These are phyloP conservation scores for Globomyces pollinis-pini DNA, from an alignment of 192 early-diverging fungal species.

Conservation along the genomic window DNA sequence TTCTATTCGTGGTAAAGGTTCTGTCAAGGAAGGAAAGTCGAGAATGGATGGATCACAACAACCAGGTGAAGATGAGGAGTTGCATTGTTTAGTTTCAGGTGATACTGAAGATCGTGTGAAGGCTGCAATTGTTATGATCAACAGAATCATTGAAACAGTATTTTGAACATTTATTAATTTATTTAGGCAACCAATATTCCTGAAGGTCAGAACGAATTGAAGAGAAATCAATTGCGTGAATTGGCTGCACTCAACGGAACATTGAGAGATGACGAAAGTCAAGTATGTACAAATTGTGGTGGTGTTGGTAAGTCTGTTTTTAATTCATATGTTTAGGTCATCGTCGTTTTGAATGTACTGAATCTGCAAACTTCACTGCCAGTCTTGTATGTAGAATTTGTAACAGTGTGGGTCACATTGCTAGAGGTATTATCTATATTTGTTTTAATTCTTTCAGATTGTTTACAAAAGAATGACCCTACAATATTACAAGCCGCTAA, in stretches of 20 bases:
- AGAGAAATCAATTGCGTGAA: slow-evolving; percentile 88
- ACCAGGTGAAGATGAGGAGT: slow-evolving; percentile 58
- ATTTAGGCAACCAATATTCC: slow-evolving; percentile 71
- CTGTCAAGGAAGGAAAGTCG: slow-evolving; percentile 88
- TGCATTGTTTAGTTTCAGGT: slow-evolving; percentile 87
- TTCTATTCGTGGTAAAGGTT: slow-evolving; percentile 91
- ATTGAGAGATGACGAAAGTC: slow-evolving; percentile 88
- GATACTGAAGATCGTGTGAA: slow-evolving; percentile 84
- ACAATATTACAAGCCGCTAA: slow-evolving; percentile 60
- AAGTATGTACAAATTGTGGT: slow-evolving; percentile 93
- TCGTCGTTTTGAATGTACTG: slow-evolving; percentile 85
- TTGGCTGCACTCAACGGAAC: slow-evolving; percentile 95
- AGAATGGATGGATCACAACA: slow-evolving; percentile 36
- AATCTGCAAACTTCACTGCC: slow-evolving; percentile 75
- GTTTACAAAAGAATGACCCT: slow-evolving; percentile 78
- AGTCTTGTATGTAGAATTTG: slow-evolving; percentile 85
- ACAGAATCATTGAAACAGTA: slow-evolving; percentile 90
- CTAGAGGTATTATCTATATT: slow-evolving; percentile 39
- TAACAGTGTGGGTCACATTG: slow-evolving; percentile 82
- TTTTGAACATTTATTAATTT: slow-evolving; percentile 18
- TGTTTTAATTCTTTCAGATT: slow-evolving; percentile 56
- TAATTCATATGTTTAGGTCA: slow-evolving; percentile 54
- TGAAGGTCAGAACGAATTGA: slow-evolving; percentile 92
- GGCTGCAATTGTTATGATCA: slow-evolving; percentile 75
- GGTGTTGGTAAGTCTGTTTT: too few species aligned